Percentiles rank a stretch among this genome's conserved stretches.
Evolutionary conservation across 768 basidiomycete genomes (phyloP).

Genomic region (Tulasnella sp.): DNA sequence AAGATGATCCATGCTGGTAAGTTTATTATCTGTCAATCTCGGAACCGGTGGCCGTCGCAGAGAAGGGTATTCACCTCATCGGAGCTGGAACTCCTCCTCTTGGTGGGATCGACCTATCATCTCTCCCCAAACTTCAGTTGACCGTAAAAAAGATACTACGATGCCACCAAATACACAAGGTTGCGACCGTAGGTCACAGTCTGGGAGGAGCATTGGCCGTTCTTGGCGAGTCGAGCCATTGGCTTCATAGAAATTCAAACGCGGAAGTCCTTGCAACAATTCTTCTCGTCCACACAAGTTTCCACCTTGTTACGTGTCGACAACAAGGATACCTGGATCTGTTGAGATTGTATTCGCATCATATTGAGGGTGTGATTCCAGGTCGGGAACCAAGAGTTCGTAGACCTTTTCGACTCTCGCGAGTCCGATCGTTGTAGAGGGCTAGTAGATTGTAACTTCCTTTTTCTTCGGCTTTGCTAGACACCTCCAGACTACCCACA

Average conservation of each 20-base stretch:
- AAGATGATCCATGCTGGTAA: conserved; percentile 5
- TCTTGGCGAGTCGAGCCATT: conserved; percentile 30
- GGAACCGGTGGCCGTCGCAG: not conserved
- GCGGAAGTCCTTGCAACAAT: conserved; percentile 41
- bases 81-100: not conserved
- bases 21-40: conserved; percentile 1
- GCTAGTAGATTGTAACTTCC: not conserved
- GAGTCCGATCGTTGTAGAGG: conserved; percentile 37
- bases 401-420: conserved; percentile 40
- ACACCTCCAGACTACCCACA: conserved; percentile 41
- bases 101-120: not conserved
- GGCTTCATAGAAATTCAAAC: no score
- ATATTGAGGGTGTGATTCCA: not conserved
- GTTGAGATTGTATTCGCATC: not conserved
- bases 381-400: conserved; percentile 46
- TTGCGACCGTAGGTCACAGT: conserved; percentile 43
- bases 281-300: conserved; percentile 38
- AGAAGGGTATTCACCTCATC: not conserved
- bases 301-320: conserved; percentile 43
- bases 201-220: conserved; percentile 48
- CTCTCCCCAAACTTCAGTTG: not conserved
- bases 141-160: conserved; percentile 38
- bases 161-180: conserved; percentile 6
- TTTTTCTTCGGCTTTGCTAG: conserved; percentile 10
- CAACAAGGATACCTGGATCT: conserved; percentile 35